Conservation (phyloP, 495 filamentous ascomycete species). For the Immersiella caudata region DNA sequence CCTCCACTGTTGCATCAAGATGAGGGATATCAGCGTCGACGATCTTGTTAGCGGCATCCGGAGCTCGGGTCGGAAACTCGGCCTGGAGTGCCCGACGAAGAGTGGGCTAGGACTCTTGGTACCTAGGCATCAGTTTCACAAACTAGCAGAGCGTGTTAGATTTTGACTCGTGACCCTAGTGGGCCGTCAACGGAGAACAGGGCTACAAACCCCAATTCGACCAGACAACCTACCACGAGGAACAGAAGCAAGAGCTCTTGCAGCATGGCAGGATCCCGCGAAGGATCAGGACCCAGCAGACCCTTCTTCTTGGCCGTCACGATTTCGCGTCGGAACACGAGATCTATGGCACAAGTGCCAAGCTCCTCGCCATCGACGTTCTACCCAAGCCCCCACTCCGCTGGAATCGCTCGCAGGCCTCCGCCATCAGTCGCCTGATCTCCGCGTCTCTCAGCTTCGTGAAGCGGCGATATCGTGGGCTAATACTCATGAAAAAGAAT, state of each 20-base stretch:
- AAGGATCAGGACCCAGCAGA: conserved; percentile 25
- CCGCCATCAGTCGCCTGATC: conserved; percentile 27
- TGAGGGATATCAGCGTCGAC: conserved; percentile 37
- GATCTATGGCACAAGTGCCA: conserved; percentile 43
- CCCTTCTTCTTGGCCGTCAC: conserved; percentile 31
- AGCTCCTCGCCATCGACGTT: conserved; percentile 20
- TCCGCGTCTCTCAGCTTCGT: conserved; percentile 21
- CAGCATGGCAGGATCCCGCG: conserved; percentile 30
- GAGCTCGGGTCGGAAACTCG: conserved; percentile 22
- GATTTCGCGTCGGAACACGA: conserved; percentile 37
- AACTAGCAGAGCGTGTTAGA: conserved; percentile 40
- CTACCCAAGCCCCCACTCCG: conserved; percentile 20
- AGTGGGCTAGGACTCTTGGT: conserved; percentile 29
- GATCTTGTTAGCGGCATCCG: conserved; percentile 29
- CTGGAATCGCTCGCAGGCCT: conserved; percentile 20
- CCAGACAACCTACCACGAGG: conserved; percentile 22
- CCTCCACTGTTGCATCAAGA: conserved; percentile 43
- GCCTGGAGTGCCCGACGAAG: conserved; percentile 31
- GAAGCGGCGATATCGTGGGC: conserved; percentile 28
- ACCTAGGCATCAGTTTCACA: conserved; percentile 37
- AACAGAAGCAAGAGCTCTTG: conserved; percentile 34
- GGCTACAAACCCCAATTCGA: no score
- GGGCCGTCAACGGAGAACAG: no score
- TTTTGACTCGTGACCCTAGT: conserved; percentile 34
- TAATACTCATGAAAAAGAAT: conserved; percentile 13